Evolutionary conservation across 306 rosid genomes (phyloP), one percentile per base, ranked within the genome.

Genomic region (Notholithocarpus densiflorus): DNA sequence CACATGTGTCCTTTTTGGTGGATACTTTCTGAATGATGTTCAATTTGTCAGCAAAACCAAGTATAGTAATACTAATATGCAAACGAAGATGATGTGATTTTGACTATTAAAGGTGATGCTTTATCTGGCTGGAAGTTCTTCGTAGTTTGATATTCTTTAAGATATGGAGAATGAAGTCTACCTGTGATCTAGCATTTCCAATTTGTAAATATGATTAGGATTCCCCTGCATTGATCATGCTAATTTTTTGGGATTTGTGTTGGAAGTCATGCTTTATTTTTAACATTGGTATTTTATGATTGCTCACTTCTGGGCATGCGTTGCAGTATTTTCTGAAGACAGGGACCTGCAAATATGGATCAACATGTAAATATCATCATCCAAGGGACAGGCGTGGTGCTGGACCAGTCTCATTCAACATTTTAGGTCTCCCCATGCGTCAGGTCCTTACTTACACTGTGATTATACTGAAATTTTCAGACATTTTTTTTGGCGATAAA

Each of bases 351-450:
- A 94, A 94, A 83, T 94, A 94, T 87, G 97, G 98, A 77, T 78
- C 96, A 34, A 90, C 98, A 19, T 94, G 98, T 86, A 94, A 94
- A 86, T 94, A 92, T 83, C 98, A 94, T 84, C 98, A 94, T 73
- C 98, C 97, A 74, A 90, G 89, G 86, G 98, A 94, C 86, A 88
- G 98, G 87, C 90, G 91, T 71, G 98, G 98, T 78, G 97, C 96
- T 87, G 94, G 90, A 75, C 97, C 98, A 11, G 96, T 94, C 14
- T 72, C 81, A 54, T 88, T 92, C 83, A 94, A 94, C 72, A 68
- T 87, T 76, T 78, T 94, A 79, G 98, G 98, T 51, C 90, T 94
- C 78, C 98, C 98, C 19, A 90, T 94, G 97, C 94, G 95, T 51
- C 93, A 90, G 97, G 98, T 94, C 65, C 66, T 75, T 51, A 2